Conservation (phyloP, 345 rosid genomes). For the Citrus inodora region DNA sequence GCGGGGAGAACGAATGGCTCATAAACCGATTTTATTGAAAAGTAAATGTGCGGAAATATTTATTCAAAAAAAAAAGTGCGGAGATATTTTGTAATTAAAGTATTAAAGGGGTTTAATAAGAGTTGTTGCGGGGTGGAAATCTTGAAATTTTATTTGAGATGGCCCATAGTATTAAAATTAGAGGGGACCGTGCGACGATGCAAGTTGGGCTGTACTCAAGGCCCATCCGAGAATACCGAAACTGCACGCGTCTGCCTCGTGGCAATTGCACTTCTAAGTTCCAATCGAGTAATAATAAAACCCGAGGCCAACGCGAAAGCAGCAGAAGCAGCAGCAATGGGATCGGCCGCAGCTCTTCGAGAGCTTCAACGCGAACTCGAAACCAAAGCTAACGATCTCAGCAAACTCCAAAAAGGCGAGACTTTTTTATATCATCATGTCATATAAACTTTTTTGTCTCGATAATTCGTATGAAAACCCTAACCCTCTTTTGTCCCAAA, state of each 20-base stretch:
- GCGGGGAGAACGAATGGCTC: too few species aligned
- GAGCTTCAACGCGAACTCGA: conserved; percentile 86
- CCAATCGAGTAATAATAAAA: too few species aligned
- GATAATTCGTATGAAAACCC: conserved; percentile 9
- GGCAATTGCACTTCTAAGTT: too few species aligned
- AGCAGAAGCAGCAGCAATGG: conserved; percentile 37
- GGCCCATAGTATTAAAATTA: too few species aligned
- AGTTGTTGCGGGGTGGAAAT: accelerated
- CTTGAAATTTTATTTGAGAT: accelerated
- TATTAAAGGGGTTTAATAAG: accelerated
- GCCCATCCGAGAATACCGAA: not conserved
- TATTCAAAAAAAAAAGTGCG: too few species aligned
- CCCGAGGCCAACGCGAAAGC: not conserved
- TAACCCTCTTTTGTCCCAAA: not conserved
- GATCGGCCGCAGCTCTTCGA: conserved; percentile 59
- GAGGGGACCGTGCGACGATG: accelerated
- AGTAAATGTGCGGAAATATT: too few species aligned
- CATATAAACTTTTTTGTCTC: not conserved
- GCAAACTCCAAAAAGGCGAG: conserved; percentile 80
- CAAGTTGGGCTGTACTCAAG: not conserved
- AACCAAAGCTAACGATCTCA: conserved; percentile 73
- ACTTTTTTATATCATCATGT: not conserved
- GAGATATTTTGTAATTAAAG: too few species aligned
- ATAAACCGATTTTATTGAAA: too few species aligned
- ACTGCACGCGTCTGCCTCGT: not conserved